Evolutionary conservation across 2,329 filamentous ascomycete genomes (phyloP).

Genomic region (Phyllosticta citriasiana): DNA sequence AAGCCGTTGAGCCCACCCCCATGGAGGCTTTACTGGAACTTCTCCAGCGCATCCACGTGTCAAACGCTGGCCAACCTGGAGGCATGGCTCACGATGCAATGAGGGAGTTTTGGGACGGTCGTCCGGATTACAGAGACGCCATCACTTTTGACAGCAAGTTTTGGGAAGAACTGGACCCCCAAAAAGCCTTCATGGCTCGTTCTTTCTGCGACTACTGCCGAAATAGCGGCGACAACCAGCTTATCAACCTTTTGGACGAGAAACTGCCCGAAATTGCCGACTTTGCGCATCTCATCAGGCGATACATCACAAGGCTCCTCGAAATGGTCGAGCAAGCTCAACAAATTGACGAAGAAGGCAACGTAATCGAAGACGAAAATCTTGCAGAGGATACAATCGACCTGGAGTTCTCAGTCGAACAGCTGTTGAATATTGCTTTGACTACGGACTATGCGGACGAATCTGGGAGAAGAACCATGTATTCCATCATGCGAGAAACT

Average conservation of each 20-base stretch:
- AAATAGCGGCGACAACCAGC: slow-evolving; percentile 60
- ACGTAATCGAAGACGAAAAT: slow-evolving; percentile 37
- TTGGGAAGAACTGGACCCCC: slow-evolving; percentile 72
- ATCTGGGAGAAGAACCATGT: slow-evolving; percentile 92
- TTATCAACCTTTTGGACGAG: slow-evolving; percentile 70
- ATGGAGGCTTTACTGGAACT: slow-evolving; percentile 82
- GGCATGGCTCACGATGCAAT: slow-evolving; percentile 91
- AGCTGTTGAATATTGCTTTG: slow-evolving; percentile 82
- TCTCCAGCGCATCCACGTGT: slow-evolving; percentile 84
- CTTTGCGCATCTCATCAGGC: slow-evolving; percentile 76
- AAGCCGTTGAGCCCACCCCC: slow-evolving; percentile 51
- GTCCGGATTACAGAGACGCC: slow-evolving; percentile 69
- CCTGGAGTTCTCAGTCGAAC: slow-evolving; percentile 91
- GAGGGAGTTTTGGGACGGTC: slow-evolving; percentile 90
- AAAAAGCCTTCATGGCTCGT: slow-evolving; percentile 80
- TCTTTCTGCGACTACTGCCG: slow-evolving; percentile 94
- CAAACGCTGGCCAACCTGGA: slow-evolving; percentile 80
- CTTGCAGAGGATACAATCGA: slow-evolving; percentile 67
- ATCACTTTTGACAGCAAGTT: slow-evolving; percentile 63
- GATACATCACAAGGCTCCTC: slow-evolving; percentile 62
- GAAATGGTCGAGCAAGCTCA: slow-evolving; percentile 52
- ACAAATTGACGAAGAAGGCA: slow-evolving; percentile 42
- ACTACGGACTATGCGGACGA: slow-evolving; percentile 97
- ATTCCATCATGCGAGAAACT: slow-evolving; percentile 74
- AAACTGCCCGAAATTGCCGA: slow-evolving; percentile 93